A percentile compares a stretch with the other conserved stretches of the same genome.
Evolutionary conservation across 768 basidiomycete species (phyloP).

Genomic region (Lentinus brumalis): DNA sequence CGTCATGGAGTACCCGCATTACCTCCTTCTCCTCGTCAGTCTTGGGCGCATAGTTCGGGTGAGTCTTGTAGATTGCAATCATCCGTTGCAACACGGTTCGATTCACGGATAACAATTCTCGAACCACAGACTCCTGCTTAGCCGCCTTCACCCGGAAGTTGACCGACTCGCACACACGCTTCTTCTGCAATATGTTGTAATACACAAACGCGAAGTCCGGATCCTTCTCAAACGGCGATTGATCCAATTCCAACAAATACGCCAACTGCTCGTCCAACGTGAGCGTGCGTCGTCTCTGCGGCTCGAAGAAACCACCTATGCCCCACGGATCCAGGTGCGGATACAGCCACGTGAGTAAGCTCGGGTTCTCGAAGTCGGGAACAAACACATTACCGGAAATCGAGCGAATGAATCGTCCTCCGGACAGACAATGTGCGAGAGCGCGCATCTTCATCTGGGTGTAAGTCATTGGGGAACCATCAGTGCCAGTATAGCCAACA

Average conservation of each 20-base stretch:
- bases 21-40: no score
- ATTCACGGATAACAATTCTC: background rate
- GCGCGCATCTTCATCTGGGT: no score
- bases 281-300: background rate
- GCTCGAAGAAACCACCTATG: constrained; percentile 15
- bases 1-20: no score
- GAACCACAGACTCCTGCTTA: background rate
- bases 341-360: constrained; percentile 11
- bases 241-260: background rate
- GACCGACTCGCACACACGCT: background rate
- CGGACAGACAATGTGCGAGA: no score
- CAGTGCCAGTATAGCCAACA: no score
- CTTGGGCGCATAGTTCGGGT: no score
- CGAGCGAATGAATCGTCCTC: no score
- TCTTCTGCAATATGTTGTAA: constrained; percentile 24
- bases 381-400: no score
- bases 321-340: constrained; percentile 21
- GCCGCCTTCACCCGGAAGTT: background rate
- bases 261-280: background rate
- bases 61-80: no score
- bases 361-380: constrained; percentile 10
- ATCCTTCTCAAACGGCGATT: constrained; percentile 9
- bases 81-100: background rate
- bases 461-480: no score
- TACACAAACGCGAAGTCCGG: constrained; percentile 21